Percentiles rank a stretch among this genome's conserved stretches.
These are phyloP conservation scores for Recurvomyces mirabilis DNA, from an alignment of 495 filamentous ascomycete species.

Conservation along the genomic window DNA sequence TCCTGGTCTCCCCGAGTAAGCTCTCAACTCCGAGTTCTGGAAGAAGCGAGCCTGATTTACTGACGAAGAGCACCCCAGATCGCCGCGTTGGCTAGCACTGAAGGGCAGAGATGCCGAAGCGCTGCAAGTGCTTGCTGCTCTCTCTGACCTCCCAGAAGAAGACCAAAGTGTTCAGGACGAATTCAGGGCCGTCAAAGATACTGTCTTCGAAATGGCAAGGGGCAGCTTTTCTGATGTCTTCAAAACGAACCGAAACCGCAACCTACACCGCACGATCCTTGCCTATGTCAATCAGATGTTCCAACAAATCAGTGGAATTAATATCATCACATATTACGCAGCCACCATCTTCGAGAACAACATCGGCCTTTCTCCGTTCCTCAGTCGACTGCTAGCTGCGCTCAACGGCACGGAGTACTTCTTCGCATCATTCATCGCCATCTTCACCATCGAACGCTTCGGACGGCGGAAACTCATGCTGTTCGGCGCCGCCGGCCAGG, in stretches of 20 bases:
- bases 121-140: conserved; percentile 25
- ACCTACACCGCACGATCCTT: conserved; percentile 60
- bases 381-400: conserved; percentile 33
- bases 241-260: conserved; percentile 58
- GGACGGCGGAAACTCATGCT: conserved; percentile 47
- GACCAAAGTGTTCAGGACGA: conserved; percentile 24
- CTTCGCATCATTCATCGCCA: conserved; percentile 38
- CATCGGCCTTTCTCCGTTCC: conserved; percentile 37
- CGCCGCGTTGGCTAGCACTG: conserved; percentile 23
- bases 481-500: conserved; percentile 40
- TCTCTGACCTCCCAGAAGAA: conserved; percentile 28
- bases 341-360: conserved; percentile 49
- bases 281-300: conserved; percentile 71
- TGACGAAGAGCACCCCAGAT: too few relatives aligned
- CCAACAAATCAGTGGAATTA: conserved; percentile 59
- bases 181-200: conserved; percentile 55
- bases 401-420: conserved; percentile 42
- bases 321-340: conserved; percentile 47
- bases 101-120: conserved; percentile 23
- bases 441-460: conserved; percentile 43
- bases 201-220: conserved; percentile 59
- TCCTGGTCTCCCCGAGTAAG: conserved; percentile 21
- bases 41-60: too few relatives aligned
- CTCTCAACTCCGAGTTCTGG: too few relatives aligned
- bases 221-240: conserved; percentile 58